phyloP scores from a whole-genome alignment of 1,284 basidiomycete genomes.

The Fomitopsis schrenkii region DNA sequence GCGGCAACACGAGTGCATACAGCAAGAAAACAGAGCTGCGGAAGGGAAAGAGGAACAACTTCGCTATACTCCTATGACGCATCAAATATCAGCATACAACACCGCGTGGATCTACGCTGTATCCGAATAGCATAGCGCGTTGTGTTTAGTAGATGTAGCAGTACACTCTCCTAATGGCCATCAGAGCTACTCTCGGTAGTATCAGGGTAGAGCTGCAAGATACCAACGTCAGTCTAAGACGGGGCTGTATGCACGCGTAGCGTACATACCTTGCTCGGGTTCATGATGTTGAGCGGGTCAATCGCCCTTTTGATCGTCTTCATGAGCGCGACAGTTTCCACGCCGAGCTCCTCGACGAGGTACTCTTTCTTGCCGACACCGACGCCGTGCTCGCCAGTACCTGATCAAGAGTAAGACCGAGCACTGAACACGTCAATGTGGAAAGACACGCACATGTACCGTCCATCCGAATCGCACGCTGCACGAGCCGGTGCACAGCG shows the following conservation, averaged over 20 bases:
- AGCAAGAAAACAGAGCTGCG: conserved; percentile 57
- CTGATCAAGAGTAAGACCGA: conserved; percentile 11
- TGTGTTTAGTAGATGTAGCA: background rate
- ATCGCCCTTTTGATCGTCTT: conserved; percentile 70
- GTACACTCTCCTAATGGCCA: background rate
- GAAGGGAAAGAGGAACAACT: conserved; percentile 77
- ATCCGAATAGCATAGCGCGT: background rate
- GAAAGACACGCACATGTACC: conserved; percentile 56
- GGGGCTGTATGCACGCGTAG: background rate
- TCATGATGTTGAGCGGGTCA: conserved; percentile 76
- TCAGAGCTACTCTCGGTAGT: background rate
- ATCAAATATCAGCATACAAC: background rate
- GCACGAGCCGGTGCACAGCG: conserved; percentile 65
- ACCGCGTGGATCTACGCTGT: background rate
- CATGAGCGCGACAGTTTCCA: conserved; percentile 78
- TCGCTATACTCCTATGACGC: conserved; percentile 49
- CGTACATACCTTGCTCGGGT: conserved; percentile 70
- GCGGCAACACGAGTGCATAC: conserved; percentile 28
- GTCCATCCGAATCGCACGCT: conserved; percentile 63
- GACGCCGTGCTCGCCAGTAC: conserved; percentile 64
- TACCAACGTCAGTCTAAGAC: background rate
- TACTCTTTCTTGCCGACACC: conserved; percentile 78
- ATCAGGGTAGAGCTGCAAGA: conserved; percentile 15
- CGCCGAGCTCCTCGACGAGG: conserved; percentile 71
- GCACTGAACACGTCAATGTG: background rate